A percentile compares a stretch with the other conserved stretches of the same genome.
phyloP scores from a whole-genome alignment of 805 yeast genomes.

The Metschnikowia orientalis region DNA sequence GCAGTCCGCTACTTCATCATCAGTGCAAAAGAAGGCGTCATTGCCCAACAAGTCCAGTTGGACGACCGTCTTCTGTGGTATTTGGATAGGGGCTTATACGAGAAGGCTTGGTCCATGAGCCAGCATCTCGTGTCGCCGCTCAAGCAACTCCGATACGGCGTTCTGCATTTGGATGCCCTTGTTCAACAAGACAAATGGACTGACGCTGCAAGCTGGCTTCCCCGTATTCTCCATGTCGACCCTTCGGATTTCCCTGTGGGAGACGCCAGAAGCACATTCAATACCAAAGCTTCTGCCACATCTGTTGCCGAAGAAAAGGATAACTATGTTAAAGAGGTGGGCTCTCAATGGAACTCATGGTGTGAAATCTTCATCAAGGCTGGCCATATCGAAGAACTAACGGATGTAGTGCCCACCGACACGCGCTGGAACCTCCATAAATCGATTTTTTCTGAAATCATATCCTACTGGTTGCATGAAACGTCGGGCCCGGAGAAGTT shows the following conservation, averaged over 20 bases:
- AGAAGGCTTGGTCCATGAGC: constrained; percentile 78
- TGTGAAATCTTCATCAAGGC: constrained; percentile 47
- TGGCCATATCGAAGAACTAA: constrained; percentile 43
- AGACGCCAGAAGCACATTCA: constrained; percentile 31
- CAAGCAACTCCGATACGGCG: constrained; percentile 58
- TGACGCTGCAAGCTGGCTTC: constrained; percentile 49
- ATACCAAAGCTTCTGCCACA: constrained; percentile 11
- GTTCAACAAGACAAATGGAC: constrained; percentile 48
- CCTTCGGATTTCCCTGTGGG: constrained; percentile 22
- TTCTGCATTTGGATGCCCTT: constrained; percentile 46
- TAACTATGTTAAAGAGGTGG: constrained; percentile 22
- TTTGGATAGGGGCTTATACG: constrained; percentile 45
- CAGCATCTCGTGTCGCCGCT: constrained; percentile 47
- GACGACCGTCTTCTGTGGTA: constrained; percentile 75
- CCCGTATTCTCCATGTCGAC: constrained; percentile 19
- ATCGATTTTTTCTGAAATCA: constrained; percentile 37
- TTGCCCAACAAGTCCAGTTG: constrained; percentile 66
- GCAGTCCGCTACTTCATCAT: constrained; percentile 57
- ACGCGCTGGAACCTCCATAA: constrained; percentile 31
- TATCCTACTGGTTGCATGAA: constrained; percentile 42
- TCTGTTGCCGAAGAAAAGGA: constrained; percentile 16
- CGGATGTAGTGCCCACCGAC: constrained; percentile 52
- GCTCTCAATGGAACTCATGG: constrained; percentile 62
- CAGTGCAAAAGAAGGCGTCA: constrained; percentile 77
- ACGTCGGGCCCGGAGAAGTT: constrained; percentile 28